Evolutionary conservation across 306 rosid species (phyloP), one percentile per base, ranked within the genome.

Genomic region (Mucuna pruriens): DNA sequence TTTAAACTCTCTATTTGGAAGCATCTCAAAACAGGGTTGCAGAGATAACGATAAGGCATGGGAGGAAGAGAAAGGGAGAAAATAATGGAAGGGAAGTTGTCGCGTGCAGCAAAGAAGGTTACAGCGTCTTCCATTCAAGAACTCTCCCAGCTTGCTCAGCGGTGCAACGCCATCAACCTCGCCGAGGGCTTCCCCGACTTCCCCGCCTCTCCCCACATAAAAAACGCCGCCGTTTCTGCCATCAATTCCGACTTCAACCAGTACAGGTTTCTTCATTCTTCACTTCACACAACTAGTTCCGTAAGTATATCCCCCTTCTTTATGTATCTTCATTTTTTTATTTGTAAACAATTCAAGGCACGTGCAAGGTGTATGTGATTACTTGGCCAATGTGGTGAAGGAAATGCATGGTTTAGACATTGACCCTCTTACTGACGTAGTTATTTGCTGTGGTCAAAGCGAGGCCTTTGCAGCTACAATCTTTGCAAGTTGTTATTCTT

Each of bases 161-260:
- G 77, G 75, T 86, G 87, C 89, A 90, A 87, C 71, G 97, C 97
- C 75, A 86, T 94, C 87, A 94, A 91, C 82, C 93, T 94, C 58
- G 97, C 97, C 15, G 97, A 92, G 84, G 98, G 98, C 76, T 91
- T 87, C 83, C 95, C 97, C 12, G 93, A 92, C 84, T 94, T 94
- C 90, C 94, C 98, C 2, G 94, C 98, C 0, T 90, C 98, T 31
- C 26, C 77, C 80, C 83, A 80, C 65, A 31, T 92, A 0, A 94
- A 92, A 92, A 33, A 74, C 66, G 92, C 97, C 8, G 97, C 98
- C 84, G 75, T 91, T 81, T 84, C 90, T 3, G 97, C 98, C 79
- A 94, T 94, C 73, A 70, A 83, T 48, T 86, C 95, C 46, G 94
- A 94, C 81, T 87, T 89, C 88, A 94, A 91, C 77, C 96, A 92